phyloP scores from a whole-genome alignment of 176 grass and related monocot species.

The Aegilops sharonensis region DNA sequence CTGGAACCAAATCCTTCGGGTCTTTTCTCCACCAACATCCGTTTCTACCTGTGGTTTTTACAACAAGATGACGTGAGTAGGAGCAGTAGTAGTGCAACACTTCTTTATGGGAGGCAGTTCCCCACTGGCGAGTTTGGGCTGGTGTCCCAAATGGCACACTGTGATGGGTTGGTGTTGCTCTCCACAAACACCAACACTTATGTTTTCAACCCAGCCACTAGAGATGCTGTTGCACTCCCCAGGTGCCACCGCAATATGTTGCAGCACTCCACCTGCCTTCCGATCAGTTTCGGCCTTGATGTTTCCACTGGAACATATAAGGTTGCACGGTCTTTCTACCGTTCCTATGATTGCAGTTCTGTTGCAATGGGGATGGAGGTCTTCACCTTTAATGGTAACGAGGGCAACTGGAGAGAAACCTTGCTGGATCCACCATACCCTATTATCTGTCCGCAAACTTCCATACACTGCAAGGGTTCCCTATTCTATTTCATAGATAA shows the following conservation, averaged over 20 bases:
- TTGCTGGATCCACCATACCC: slow-evolving; percentile 1
- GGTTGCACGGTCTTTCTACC: slow-evolving; percentile 19
- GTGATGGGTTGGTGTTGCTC: slow-evolving; percentile 8
- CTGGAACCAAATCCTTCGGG: background rate
- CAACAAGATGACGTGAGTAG: background rate
- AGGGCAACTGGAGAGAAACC: background rate
- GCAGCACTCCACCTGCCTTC: background rate
- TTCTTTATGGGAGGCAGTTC: background rate
- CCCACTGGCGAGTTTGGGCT: background rate
- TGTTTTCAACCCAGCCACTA: slow-evolving; percentile 20
- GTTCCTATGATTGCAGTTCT: background rate
- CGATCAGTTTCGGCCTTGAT: background rate
- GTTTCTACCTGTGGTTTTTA: slow-evolving; percentile 7
- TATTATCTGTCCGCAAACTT: background rate
- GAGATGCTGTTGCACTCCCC: background rate
- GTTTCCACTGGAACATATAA: background rate
- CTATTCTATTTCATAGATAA: slow-evolving; percentile 3
- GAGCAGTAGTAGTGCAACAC: background rate
- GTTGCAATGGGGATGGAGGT: slow-evolving; percentile 17
- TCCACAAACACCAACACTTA: background rate
- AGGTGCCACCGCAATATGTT: background rate
- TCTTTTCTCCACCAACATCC: background rate
- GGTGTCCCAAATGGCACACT: background rate
- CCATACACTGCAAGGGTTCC: background rate
- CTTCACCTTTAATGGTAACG: slow-evolving; percentile 19